phyloP scores from a whole-genome alignment of 139 green algal species.

The Micromonas pusilla region DNA sequence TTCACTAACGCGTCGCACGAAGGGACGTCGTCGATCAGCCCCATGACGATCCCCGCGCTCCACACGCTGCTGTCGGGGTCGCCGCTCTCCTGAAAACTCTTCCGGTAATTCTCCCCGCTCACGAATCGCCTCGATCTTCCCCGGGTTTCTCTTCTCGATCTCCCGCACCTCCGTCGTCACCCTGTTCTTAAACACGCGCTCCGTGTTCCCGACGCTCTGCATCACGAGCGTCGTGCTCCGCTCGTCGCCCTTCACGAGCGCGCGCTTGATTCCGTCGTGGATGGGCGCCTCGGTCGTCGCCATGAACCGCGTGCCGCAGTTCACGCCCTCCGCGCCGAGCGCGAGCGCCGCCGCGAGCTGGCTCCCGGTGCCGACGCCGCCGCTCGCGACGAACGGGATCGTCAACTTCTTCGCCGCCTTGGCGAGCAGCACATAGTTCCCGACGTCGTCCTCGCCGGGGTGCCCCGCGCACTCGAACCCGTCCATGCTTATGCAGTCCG shows the following conservation, averaged over 20 bases:
- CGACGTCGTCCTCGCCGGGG: slow-evolving; percentile 26
- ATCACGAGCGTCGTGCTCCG: slow-evolving; percentile 25
- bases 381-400: slow-evolving; percentile 25
- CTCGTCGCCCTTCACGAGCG: slow-evolving; percentile 21
- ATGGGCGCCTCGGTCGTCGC: slow-evolving; percentile 27
- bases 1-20: slow-evolving; percentile 7
- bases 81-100: slow-evolving; percentile 27
- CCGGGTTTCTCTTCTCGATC: slow-evolving; percentile 21
- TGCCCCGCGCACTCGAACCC: slow-evolving; percentile 32
- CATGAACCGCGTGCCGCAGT: slow-evolving; percentile 32
- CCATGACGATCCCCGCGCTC: slow-evolving; percentile 22
- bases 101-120: slow-evolving; percentile 23
- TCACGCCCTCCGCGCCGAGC: slow-evolving; percentile 25
- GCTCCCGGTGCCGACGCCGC: slow-evolving; percentile 23
- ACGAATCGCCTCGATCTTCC: slow-evolving; percentile 25
- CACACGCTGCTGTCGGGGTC: slow-evolving; percentile 21
- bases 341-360: slow-evolving; percentile 29
- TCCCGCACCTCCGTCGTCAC: slow-evolving; percentile 21
- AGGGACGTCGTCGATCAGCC: slow-evolving; percentile 29
- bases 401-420: neutral
- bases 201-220: slow-evolving; percentile 22
- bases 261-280: slow-evolving; percentile 21
- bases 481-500: slow-evolving; percentile 23
- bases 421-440: slow-evolving; percentile 12
- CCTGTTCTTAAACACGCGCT: slow-evolving; percentile 29